Conservation (phyloP, 495 filamentous ascomycete species). For the Amniculicola lignicola region DNA sequence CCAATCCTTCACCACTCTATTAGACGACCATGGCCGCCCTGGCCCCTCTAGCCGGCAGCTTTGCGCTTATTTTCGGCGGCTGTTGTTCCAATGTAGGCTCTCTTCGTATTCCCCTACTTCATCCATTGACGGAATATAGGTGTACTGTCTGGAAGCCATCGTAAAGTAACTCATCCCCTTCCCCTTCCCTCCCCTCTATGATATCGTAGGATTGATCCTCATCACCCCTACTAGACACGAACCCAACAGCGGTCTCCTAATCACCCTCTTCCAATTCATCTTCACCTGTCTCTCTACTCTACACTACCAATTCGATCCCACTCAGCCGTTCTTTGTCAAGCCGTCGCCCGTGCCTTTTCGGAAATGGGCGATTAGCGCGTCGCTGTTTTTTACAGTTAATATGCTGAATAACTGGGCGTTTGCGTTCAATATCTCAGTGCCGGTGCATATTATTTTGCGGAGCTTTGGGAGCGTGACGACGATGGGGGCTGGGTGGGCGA, state of each 20-base stretch:
- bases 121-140: constrained; percentile 46
- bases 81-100: constrained; percentile 90
- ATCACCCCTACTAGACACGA: constrained; percentile 38
- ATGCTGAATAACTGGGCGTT: constrained; percentile 97
- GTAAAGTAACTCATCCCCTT: constrained; percentile 67
- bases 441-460: constrained; percentile 93
- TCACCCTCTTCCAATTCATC: constrained; percentile 92
- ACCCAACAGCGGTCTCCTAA: constrained; percentile 58
- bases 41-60: constrained; percentile 53
- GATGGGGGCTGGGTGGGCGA: constrained; percentile 80
- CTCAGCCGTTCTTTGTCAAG: constrained; percentile 66
- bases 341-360: constrained; percentile 76
- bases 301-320: constrained; percentile 68
- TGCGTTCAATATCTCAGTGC: constrained; percentile 92
- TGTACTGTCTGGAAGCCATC: constrained; percentile 92
- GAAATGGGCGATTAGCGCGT: constrained; percentile 85
- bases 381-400: constrained; percentile 87
- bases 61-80: constrained; percentile 90
- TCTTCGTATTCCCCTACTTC: neutral
- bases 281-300: constrained; percentile 66
- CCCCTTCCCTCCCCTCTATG: no score
- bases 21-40: constrained; percentile 30
- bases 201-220: neutral
- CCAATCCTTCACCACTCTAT: no score
- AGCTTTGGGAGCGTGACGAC: constrained; percentile 94